Percentiles rank a stretch among this genome's conserved stretches.
Conservation (phyloP, 768 basidiomycete species). For the Boletus reticuloceps region DNA sequence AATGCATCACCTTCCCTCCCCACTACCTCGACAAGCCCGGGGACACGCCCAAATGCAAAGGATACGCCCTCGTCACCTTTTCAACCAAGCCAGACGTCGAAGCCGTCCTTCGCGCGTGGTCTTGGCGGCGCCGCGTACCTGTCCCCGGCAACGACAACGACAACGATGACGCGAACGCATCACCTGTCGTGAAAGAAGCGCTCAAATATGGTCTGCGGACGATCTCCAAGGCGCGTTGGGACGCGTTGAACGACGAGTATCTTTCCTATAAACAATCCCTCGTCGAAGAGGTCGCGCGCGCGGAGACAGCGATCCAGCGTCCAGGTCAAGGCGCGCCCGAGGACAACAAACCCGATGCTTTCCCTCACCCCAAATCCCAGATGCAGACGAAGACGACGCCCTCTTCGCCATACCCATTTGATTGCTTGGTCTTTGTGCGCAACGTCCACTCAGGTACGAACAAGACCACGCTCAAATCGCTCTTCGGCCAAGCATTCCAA, state of each 20-base stretch:
- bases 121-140: slow-evolving; percentile 39
- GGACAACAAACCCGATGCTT: neutral
- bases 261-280: slow-evolving; percentile 56
- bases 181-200: slow-evolving; percentile 40
- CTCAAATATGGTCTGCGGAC: slow-evolving; percentile 57
- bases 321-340: neutral
- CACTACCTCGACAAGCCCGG: slow-evolving; percentile 63
- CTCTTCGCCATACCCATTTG: slow-evolving; percentile 50
- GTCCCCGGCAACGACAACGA: neutral
- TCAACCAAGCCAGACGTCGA: slow-evolving; percentile 38
- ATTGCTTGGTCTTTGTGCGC: slow-evolving; percentile 69
- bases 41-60: slow-evolving; percentile 60
- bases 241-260: slow-evolving; percentile 65
- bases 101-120: slow-evolving; percentile 51
- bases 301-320: neutral
- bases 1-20: slow-evolving; percentile 54
- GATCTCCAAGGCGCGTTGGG: slow-evolving; percentile 60
- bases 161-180: slow-evolving; percentile 12
- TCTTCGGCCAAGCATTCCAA: slow-evolving; percentile 49
- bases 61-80: slow-evolving; percentile 72
- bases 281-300: slow-evolving; percentile 41
- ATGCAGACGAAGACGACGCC: slow-evolving; percentile 7
- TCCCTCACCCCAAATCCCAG: neutral
- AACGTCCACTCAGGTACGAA: slow-evolving; percentile 75
- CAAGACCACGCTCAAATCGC: slow-evolving; percentile 68